Evolutionary conservation across 345 rosid genomes (phyloP), one percentile per base, ranked within the genome.

Genomic region (Lepidium didymum): DNA sequence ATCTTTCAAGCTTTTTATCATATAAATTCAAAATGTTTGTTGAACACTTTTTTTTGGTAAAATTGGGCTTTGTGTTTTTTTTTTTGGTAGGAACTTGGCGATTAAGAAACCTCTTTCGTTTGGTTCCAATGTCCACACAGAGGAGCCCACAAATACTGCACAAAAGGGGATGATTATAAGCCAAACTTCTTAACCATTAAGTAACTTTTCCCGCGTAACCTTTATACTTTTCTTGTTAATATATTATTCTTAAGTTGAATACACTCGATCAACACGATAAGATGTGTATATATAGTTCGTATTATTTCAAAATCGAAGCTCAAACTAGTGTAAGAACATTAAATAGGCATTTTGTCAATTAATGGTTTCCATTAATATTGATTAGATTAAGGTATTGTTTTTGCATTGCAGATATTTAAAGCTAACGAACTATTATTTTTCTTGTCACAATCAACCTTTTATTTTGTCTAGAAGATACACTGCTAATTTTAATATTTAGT

Each of bases 111-210:
- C 47, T 67, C 54, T 52, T 15, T 60, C 41, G 37, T 57, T 47
- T 68, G 47, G 73, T 31, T 52, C 42, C 23, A 59, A 11, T 67
- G 59, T 44, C 77, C 19, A 44, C 59, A 57, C 51, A 67, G 11
- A 21, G 1, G 14, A 59, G 49, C 36, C 49, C 73, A 67, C 33
- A 29, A 5, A 29, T 21, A 65, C 46, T 64, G 36, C 37, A 54
- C 5, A 31, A 64, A 72, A 65, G 45, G 35, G 76, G 19, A 38
- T 46, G 61, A 56, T 64, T 52, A 56, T 31, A 37, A n/a, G 10
- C 54, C 13, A 65, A 66, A 50, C 63, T 67, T 74, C 78, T 74
- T 74, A 74, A 67, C 73, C 58, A 60, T 45, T 74, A 74, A 74
- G 78, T 53, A 74, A 66, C 56, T 49, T 49, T 33, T 14, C 65